phyloP scores from a whole-genome alignment of 2,329 filamentous ascomycete genomes.

The Aspergillus sp. region DNA sequence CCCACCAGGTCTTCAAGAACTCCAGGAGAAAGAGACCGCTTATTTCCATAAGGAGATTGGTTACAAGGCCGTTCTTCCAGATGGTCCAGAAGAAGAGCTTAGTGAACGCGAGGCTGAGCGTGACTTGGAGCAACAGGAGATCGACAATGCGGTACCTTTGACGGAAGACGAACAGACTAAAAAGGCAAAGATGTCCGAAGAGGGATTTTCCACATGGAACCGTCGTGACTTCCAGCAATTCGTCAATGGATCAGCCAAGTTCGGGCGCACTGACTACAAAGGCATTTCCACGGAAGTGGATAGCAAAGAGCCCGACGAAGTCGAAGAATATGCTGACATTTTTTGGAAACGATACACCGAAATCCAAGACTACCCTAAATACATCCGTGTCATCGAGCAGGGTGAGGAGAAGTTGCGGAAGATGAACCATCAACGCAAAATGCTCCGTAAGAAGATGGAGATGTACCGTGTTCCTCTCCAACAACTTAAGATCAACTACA shows the following conservation, averaged over 20 bases:
- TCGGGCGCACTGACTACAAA: constrained; percentile 79
- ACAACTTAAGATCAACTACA: constrained; percentile 98
- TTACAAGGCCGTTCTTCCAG: constrained; percentile 85
- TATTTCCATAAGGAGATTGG: constrained; percentile 94
- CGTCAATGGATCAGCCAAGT: constrained; percentile 89
- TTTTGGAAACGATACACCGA: constrained; percentile 96
- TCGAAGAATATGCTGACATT: constrained; percentile 86
- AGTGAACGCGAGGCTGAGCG: constrained; percentile 84
- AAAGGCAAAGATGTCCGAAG: constrained; percentile 73
- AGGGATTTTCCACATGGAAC: constrained; percentile 94
- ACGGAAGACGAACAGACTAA: constrained; percentile 86
- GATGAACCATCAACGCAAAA: constrained; percentile 86
- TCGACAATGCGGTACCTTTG: constrained; percentile 82
- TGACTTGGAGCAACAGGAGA: constrained; percentile 81
- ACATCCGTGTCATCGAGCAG: constrained; percentile 82
- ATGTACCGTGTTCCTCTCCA: constrained; percentile 97
- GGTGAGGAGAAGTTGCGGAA: constrained; percentile 87
- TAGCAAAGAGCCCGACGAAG: constrained; percentile 78
- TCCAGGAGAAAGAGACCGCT: constrained; percentile 95
- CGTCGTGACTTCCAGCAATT: constrained; percentile 98
- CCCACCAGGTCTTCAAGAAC: constrained; percentile 72
- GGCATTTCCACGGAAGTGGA: constrained; percentile 86
- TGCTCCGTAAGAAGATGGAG: constrained; percentile 90
- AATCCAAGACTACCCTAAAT: constrained; percentile 83
- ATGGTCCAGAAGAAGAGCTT: constrained; percentile 82